Conservation (phyloP, 2,329 filamentous ascomycete genomes). For the Calonectria honghensis region DNA sequence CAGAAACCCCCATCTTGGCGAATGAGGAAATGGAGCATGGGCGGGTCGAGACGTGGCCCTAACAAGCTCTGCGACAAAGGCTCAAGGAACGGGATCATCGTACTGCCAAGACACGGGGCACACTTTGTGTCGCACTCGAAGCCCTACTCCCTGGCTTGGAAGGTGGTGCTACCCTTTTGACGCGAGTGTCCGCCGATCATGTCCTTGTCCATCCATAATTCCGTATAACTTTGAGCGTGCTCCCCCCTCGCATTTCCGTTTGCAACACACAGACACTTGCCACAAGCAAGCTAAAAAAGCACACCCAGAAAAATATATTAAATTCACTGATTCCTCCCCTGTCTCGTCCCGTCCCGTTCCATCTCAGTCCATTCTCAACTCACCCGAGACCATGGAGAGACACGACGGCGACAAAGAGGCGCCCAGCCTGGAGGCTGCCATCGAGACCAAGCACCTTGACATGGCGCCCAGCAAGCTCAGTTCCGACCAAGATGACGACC, state of each 20-base stretch:
- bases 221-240: slow-evolving; percentile 33
- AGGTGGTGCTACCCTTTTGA: slow-evolving; percentile 41
- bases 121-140: slow-evolving; percentile 14
- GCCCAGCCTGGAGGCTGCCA: slow-evolving; percentile 51
- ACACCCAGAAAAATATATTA: slow-evolving; percentile 2
- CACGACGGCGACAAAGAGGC: slow-evolving; percentile 39
- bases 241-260: slow-evolving; percentile 31
- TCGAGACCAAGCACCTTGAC: slow-evolving; percentile 54
- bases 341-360: background rate
- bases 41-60: slow-evolving; percentile 22
- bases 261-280: slow-evolving; percentile 14
- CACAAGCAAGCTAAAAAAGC: background rate
- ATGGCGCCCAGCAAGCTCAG: slow-evolving; percentile 49
- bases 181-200: slow-evolving; percentile 35
- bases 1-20: background rate
- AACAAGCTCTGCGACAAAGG: slow-evolving; percentile 10
- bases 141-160: slow-evolving; percentile 37
- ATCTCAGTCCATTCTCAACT: slow-evolving; percentile 1
- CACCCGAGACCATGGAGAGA: slow-evolving; percentile 51
- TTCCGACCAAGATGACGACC: slow-evolving; percentile 56
- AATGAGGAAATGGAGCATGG: slow-evolving; percentile 29
- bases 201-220: slow-evolving; percentile 20
- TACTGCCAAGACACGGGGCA: slow-evolving; percentile 1
- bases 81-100: slow-evolving; percentile 27
- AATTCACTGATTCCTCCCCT: background rate